Evolutionary conservation across 148 eudicot species (phyloP), one percentile per base, ranked within the genome.

Genomic region (Polygonum aviculare): DNA sequence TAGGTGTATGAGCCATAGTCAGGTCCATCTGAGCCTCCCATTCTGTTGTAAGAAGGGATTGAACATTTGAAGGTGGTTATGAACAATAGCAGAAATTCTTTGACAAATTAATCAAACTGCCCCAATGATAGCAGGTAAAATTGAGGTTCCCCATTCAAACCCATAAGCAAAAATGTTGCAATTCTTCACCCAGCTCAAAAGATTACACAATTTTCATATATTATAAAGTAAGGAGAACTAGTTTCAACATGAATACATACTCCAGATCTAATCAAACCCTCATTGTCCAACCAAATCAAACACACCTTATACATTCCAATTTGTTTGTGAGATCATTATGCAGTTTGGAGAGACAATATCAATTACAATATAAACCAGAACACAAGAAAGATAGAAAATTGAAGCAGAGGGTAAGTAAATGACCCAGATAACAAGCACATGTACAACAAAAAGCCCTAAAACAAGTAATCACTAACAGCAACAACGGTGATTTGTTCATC

Each of bases 1-100:
- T 86, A 86, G 41, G 89, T 86, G 87, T 80, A 86, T 26, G 82
- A 79, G 48, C 89, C 89, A 73, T 86, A 84, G 44, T 75, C 75
- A 48, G 11, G 0, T 80, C 83, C 88, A 81, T 80, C 88, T 69
- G 72, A 76, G 47, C 75, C 82, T 74, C 87, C 89, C 87, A 84
- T 86, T 80, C 85, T 86, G 48, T 38, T n/a, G 55, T 16, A 16
- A 6, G 31, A 67, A 67, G 3, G 5, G 44, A 76, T 48, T 51
- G 3, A 31, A 73, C 12, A 16, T 71, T 22, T 26, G 44, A 71
- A 22, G 6, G 19, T n/a, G 74, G 26, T 18, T 3, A n/a, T 47
- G 12, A 12, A 26, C 5, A 14, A 22, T n/a, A 4, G 55, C 36
- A 12, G 47, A 31, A 67, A 10, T 11, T 22, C 69, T 60, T 31